Conservation (phyloP, 306 rosid genomes). For the Cucurbita pepo region DNA sequence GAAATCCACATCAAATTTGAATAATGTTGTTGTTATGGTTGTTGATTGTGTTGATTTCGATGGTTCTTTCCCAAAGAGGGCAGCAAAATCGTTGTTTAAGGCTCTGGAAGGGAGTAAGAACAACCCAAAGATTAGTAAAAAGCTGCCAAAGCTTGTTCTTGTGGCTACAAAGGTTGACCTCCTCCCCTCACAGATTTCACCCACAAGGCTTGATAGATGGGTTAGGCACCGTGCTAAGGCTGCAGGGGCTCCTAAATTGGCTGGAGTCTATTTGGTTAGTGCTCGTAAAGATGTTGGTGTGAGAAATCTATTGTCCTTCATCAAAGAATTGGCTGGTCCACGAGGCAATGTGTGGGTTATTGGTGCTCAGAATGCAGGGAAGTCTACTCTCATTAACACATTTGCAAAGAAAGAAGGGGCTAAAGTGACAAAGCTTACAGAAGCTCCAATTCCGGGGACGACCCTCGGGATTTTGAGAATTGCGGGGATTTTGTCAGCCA, state of each 20-base stretch:
- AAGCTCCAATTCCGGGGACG: slow-evolving; percentile 91
- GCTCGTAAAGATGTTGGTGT: slow-evolving; percentile 66
- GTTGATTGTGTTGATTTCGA: slow-evolving; percentile 95
- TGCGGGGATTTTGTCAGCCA: slow-evolving; percentile 81
- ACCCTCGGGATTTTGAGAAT: slow-evolving; percentile 79
- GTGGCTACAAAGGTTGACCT: slow-evolving; percentile 92
- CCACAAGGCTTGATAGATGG: slow-evolving; percentile 88
- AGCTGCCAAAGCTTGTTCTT: slow-evolving; percentile 71
- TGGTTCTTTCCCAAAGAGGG: slow-evolving; percentile 72
- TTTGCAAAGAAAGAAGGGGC: slow-evolving; percentile 72
- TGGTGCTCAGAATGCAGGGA: slow-evolving; percentile 94
- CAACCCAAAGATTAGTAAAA: slow-evolving; percentile 36
- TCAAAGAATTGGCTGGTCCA: slow-evolving; percentile 76
- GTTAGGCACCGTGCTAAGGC: slow-evolving; percentile 65
- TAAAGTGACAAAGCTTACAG: slow-evolving; percentile 67
- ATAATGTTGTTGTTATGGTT: slow-evolving; percentile 66
- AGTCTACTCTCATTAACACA: slow-evolving; percentile 79
- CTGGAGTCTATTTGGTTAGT: slow-evolving; percentile 73
- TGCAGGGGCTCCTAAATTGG: slow-evolving; percentile 67
- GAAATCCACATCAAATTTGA: slow-evolving; percentile 54
- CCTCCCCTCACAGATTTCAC: slow-evolving; percentile 69
- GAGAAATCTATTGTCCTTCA: slow-evolving; percentile 57
- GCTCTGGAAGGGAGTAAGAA: slow-evolving; percentile 37
- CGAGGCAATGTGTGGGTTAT: slow-evolving; percentile 96
- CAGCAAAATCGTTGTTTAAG: slow-evolving; percentile 59